Evolutionary conservation across 345 rosid species (phyloP).

Genomic region (Cardamine resedifolia): DNA sequence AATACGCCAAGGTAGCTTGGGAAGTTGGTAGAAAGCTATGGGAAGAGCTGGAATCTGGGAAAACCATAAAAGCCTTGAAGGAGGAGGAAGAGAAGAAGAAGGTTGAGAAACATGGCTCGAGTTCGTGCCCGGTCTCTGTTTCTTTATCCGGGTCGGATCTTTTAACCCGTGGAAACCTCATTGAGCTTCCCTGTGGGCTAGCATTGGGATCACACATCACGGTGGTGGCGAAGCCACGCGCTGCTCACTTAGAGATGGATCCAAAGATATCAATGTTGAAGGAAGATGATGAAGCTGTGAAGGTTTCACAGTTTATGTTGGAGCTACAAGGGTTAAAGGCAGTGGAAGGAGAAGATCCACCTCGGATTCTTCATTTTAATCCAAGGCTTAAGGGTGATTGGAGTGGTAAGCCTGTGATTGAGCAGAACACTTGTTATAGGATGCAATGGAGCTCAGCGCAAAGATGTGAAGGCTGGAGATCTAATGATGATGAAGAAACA

Average conservation of each 20-base stretch:
- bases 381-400: slow-evolving; percentile 84
- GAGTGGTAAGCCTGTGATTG: slow-evolving; percentile 74
- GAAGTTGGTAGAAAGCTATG: slow-evolving; percentile 58
- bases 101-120: slow-evolving; percentile 26
- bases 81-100: slow-evolving; percentile 21
- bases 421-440: slow-evolving; percentile 76
- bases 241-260: slow-evolving; percentile 48
- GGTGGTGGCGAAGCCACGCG: slow-evolving; percentile 59
- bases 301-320: slow-evolving; percentile 70
- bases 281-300: slow-evolving; percentile 45
- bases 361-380: slow-evolving; percentile 70
- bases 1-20: slow-evolving; percentile 58
- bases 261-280: slow-evolving; percentile 50
- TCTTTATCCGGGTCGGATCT: slow-evolving; percentile 52
- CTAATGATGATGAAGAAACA: slow-evolving; percentile 67
- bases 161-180: slow-evolving; percentile 37
- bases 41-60: slow-evolving; percentile 52
- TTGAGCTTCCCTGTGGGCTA: slow-evolving; percentile 69
- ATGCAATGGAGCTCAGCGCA: slow-evolving; percentile 74
- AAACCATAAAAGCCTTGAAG: not conserved
- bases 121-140: slow-evolving; percentile 53
- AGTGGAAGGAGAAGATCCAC: slow-evolving; percentile 80
- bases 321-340: slow-evolving; percentile 69
- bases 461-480: slow-evolving; percentile 71
- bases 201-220: slow-evolving; percentile 70